Percentiles rank a stretch among this genome's conserved stretches.
Conservation (phyloP, 345 rosid genomes). For the Eucalyptus pumila region DNA sequence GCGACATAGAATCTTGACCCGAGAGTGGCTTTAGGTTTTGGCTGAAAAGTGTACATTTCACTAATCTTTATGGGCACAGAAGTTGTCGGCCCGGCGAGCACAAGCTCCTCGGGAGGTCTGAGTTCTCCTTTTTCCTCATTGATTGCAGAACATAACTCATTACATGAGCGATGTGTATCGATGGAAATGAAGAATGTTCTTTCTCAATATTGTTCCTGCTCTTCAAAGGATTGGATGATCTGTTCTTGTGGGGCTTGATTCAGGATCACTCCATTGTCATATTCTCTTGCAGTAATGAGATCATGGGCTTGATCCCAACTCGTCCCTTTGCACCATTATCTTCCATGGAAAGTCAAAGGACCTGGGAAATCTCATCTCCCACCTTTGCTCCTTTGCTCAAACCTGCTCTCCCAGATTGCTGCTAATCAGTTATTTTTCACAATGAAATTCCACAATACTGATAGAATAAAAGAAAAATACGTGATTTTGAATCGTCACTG, state of each 20-base stretch:
- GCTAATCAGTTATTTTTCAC: neutral
- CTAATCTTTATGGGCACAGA: neutral
- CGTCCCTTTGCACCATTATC: neutral
- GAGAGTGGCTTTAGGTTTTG: neutral
- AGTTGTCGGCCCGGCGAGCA: rapidly evolving
- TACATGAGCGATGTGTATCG: neutral
- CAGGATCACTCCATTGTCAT: neutral
- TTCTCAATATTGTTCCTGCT: neutral
- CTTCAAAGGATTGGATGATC: neutral
- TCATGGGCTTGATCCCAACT: neutral
- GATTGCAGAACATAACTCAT: neutral
- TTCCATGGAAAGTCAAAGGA: neutral
- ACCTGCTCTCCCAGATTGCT: neutral
- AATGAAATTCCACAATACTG: neutral
- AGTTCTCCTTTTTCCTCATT: neutral
- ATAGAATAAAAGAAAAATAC: too few relatives aligned
- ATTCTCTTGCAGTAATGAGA: neutral
- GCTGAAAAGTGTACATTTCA: neutral
- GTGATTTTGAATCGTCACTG: rapidly evolving
- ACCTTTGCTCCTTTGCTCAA: neutral
- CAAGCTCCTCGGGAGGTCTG: neutral
- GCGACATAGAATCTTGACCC: slow-evolving; percentile 22
- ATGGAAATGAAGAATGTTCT: slow-evolving; percentile 1
- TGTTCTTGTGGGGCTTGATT: neutral
- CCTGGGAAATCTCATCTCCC: neutral